Evolutionary conservation across 805 yeast species (phyloP).

Genomic region (Ogataea paradorogensis): DNA sequence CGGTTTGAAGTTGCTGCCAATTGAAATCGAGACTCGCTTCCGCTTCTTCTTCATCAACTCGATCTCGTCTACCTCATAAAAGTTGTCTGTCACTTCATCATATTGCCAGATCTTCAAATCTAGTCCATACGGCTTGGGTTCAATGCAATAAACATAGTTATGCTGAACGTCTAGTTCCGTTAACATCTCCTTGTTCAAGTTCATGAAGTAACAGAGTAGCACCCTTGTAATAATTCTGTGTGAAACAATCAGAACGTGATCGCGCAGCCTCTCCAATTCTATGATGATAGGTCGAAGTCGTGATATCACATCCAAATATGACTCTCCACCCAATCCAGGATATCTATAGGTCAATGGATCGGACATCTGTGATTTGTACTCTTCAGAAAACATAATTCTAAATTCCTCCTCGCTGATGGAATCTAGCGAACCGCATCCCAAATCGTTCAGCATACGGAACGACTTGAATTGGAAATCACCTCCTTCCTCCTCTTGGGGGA

Average conservation of each 20-base stretch:
- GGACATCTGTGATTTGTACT: constrained; percentile 29
- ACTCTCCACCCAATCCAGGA: constrained; percentile 39
- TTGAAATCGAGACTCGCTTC: constrained; percentile 29
- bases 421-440: constrained; percentile 35
- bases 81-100: constrained; percentile 34
- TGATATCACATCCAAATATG: constrained; percentile 36
- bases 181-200: constrained; percentile 35
- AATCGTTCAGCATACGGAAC: constrained; percentile 35
- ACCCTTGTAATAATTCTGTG: constrained; percentile 37
- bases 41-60: constrained; percentile 35
- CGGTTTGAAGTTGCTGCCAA: constrained; percentile 23
- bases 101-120: constrained; percentile 38
- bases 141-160: constrained; percentile 35
- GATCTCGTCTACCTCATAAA: constrained; percentile 37
- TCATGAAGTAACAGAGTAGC: constrained; percentile 37
- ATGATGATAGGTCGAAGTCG: constrained; percentile 35
- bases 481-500: constrained; percentile 26
- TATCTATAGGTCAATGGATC: constrained; percentile 34
- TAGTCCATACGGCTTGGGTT: constrained; percentile 39
- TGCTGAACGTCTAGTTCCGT: constrained; percentile 38
- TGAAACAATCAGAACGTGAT: constrained; percentile 34
- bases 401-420: constrained; percentile 33
- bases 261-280: constrained; percentile 35
- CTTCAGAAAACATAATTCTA: constrained; percentile 24
- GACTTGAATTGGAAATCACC: constrained; percentile 30